phyloP scores from a whole-genome alignment of 805 yeast genomes.

The Cyberlindnera xishuangbannaensis region DNA sequence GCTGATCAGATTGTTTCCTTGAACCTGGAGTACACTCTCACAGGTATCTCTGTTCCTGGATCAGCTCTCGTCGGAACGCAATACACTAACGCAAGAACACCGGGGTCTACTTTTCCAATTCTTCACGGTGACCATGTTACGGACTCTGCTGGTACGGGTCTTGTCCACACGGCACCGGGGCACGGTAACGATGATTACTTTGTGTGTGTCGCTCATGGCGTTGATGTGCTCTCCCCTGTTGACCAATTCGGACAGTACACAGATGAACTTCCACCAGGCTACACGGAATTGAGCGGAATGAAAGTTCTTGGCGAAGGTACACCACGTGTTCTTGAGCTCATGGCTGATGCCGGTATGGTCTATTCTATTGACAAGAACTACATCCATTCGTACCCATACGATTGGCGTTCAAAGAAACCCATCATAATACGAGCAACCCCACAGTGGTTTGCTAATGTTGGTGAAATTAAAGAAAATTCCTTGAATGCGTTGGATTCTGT shows the following conservation, averaged over 20 bases:
- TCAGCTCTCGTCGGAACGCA: constrained; percentile 30
- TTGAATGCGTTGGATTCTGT: constrained; percentile 55
- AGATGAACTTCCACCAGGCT: constrained; percentile 41
- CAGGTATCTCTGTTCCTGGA: constrained; percentile 36
- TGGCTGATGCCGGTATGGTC: constrained; percentile 41
- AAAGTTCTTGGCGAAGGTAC: constrained; percentile 62
- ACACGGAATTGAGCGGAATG: constrained; percentile 44
- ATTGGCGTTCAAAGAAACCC: constrained; percentile 95
- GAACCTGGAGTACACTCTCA: constrained; percentile 19
- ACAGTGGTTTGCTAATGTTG: constrained; percentile 93
- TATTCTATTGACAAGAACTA: constrained; percentile 44
- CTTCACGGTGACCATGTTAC: constrained; percentile 81
- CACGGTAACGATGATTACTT: constrained; percentile 94
- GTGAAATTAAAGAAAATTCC: constrained; percentile 61
- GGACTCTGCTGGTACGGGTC: constrained; percentile 80
- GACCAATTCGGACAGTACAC: constrained; percentile 69
- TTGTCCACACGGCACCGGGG: constrained; percentile 97
- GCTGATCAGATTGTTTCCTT: constrained; percentile 32
- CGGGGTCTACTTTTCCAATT: constrained; percentile 45
- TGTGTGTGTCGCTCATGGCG: constrained; percentile 51
- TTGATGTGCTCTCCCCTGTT: constrained; percentile 70
- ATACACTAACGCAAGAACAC: constrained; percentile 54
- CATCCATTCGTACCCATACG: constrained; percentile 88
- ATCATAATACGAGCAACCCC: constrained; percentile 94
- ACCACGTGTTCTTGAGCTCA: constrained; percentile 34